Percentiles rank a stretch among this genome's conserved stretches.
phyloP scores from a whole-genome alignment of 2,329 filamentous ascomycete species.

The Aspergillus hiratsukae region DNA sequence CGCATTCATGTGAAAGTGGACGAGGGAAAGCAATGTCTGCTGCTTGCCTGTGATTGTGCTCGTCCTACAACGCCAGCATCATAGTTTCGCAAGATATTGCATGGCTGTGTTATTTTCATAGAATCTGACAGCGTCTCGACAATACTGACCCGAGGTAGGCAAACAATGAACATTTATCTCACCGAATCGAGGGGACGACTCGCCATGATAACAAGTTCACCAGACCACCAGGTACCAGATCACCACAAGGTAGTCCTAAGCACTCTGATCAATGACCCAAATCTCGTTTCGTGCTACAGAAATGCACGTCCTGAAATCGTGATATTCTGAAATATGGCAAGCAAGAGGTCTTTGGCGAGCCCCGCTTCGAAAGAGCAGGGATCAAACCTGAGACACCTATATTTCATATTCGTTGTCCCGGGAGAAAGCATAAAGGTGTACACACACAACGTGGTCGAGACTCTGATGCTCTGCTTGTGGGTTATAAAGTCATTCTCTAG shows the following conservation, averaged over 20 bases:
- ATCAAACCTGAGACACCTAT: background rate
- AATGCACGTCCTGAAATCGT: background rate
- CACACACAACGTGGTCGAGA: background rate
- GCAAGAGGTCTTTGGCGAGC: background rate
- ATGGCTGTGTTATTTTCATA: background rate
- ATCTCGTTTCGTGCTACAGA: background rate
- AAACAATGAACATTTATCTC: background rate
- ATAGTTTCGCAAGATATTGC: background rate
- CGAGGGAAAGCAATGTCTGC: background rate
- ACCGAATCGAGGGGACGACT: no score
- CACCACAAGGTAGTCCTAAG: background rate
- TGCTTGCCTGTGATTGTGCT: background rate
- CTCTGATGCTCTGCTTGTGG: background rate
- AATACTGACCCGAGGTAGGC: background rate
- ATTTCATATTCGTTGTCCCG: background rate
- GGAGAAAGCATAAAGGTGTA: no score
- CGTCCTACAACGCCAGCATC: background rate
- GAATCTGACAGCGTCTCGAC: background rate
- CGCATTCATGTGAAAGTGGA: constrained; percentile 1
- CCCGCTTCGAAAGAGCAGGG: background rate
- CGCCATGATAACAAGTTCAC: no score
- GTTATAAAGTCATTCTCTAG: background rate
- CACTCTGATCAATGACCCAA: background rate
- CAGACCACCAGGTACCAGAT: no score
- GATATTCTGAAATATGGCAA: background rate